Percentiles rank a stretch among this genome's conserved stretches.
These are phyloP conservation scores for Malassezia japonica DNA, from an alignment of 1,284 basidiomycete species.

Conservation along the genomic window DNA sequence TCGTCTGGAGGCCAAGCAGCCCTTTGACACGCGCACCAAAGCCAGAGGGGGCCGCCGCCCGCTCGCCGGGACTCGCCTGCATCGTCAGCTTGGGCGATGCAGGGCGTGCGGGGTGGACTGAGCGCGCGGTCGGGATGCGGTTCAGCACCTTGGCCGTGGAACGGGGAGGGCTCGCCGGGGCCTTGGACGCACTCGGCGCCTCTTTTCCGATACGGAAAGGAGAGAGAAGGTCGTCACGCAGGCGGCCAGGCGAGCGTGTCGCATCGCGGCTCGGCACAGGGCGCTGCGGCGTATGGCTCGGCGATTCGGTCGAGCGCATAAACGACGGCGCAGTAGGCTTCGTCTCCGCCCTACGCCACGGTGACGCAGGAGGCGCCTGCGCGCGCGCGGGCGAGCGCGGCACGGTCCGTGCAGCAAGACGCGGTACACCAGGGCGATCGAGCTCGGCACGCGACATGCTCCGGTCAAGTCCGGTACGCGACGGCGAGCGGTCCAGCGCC, in stretches of 20 bases:
- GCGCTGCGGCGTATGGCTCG: no score
- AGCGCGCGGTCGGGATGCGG: no score
- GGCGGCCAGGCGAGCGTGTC: background rate
- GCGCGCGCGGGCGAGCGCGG: background rate
- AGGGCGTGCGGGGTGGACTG: background rate
- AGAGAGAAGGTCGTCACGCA: slow-evolving; percentile 10
- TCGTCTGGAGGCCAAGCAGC: slow-evolving; percentile 28
- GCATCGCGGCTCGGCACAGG: no score
- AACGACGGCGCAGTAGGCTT: background rate
- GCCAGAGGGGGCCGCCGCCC: slow-evolving; percentile 1
- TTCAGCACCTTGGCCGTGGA: no score
- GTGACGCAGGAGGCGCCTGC: background rate
- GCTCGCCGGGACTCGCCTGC: background rate
- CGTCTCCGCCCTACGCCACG: background rate
- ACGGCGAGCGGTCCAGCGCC: background rate
- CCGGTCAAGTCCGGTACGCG: background rate
- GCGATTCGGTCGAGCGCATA: background rate
- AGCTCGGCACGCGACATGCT: no score
- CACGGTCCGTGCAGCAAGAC: no score
- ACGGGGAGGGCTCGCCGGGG: no score
- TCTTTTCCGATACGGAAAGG: slow-evolving; percentile 13
- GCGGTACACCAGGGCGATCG: no score
- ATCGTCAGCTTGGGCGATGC: background rate
- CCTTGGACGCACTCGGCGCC: no score
- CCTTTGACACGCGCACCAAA: slow-evolving; percentile 33